phyloP scores from a whole-genome alignment of 2,329 filamentous ascomycete species.

The Pseudocercospora fuligena region DNA sequence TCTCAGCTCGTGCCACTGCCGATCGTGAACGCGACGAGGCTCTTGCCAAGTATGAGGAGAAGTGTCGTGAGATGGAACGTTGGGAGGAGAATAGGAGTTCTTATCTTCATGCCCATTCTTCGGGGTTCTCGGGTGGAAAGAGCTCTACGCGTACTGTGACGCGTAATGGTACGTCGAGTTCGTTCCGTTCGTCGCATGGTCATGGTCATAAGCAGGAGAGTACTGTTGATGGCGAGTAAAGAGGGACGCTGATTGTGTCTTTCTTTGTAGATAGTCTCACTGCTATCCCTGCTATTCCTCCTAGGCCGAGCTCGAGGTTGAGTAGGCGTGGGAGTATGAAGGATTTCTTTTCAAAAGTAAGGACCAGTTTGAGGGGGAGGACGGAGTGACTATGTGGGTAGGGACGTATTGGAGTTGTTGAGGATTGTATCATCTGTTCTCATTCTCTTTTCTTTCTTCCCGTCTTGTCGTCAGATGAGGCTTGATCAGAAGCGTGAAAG shows the following conservation, averaged over 20 bases:
- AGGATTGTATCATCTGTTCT: background rate
- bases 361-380: background rate
- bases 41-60: slow-evolving; percentile 32
- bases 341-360: background rate
- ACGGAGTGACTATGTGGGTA: background rate
- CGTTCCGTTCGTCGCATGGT: slow-evolving; percentile 7
- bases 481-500: too few species aligned
- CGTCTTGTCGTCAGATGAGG: too few species aligned
- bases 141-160: slow-evolving; percentile 16
- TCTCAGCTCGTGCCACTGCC: slow-evolving; percentile 34
- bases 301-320: background rate
- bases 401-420: background rate
- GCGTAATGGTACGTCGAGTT: slow-evolving; percentile 17
- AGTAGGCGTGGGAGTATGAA: background rate
- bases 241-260: background rate
- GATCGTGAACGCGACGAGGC: slow-evolving; percentile 36
- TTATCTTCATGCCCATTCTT: slow-evolving; percentile 23
- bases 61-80: slow-evolving; percentile 37
- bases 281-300: background rate
- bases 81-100: slow-evolving; percentile 30
- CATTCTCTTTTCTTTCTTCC: too few species aligned
- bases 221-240: background rate
- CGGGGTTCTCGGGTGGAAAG: slow-evolving; percentile 8
- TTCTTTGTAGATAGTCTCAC: background rate
- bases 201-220: slow-evolving; percentile 3